Evolutionary conservation across 2,329 filamentous ascomycete genomes (phyloP), one percentile per base, ranked within the genome.

Genomic region (Phaeosphaeriaceae sp.): DNA sequence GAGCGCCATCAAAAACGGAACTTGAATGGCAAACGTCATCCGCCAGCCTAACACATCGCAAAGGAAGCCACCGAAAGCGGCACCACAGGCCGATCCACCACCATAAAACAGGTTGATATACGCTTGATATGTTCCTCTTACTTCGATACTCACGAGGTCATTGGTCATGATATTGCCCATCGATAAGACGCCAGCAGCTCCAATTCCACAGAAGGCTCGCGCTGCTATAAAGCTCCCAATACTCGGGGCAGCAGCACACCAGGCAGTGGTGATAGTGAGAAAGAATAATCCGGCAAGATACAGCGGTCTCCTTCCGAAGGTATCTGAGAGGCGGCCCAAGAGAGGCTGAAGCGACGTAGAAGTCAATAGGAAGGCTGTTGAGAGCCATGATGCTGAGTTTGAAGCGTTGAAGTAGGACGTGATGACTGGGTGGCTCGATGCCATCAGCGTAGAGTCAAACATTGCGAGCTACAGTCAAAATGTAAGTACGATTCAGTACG

Each of bases 371-470:
- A 92, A 93, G 0, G 88, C 84, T 0, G 89, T 93, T 1, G 88
- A 91, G 4, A 93, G 79, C 90, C 90, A 94, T 2, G 89, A 91
- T 3, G 90, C 90, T 38, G 85, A 85, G 70, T 93, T 91, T 26
- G 88, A 89, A 40, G 87, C 83, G 52, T 86, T 77, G 71, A 93
- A 93, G 70, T 92, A 85, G 0, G 88, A 91, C 0, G 89, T 92
- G 53, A 93, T 91, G 48, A 90, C 87, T 0, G 89, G 89, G 70
- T 94, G 89, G 34, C 83, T 87, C 2, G 88, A 90, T 4, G 88
- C 88, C 88, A 93, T 92, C 58, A 93, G 82, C 3, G 89, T 93
- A 9, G 83, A 82, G 75, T 93, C 90, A 65, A 93, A 92, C 64
- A 72, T 71, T 13, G 71, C 65, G 48, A 74, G 58, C 72, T 74